These are phyloP conservation scores for Tylopilus sp. DNA, from an alignment of 1,284 basidiomycete genomes.

Conservation along the genomic window DNA sequence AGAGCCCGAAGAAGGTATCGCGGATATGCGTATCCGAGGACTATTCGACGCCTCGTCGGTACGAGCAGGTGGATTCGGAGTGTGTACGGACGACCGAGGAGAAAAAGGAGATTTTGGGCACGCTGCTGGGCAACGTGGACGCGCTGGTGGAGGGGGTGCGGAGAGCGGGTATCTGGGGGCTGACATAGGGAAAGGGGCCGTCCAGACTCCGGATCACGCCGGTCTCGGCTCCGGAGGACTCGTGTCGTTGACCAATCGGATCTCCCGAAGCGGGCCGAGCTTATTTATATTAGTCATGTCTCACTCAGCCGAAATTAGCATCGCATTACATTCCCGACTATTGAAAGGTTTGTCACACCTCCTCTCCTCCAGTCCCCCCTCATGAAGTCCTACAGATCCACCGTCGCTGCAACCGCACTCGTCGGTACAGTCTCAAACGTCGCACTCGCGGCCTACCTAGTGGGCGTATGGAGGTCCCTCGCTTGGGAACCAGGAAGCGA, in stretches of 20 bases:
- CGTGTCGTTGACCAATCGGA: slow-evolving; percentile 2
- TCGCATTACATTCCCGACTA: slow-evolving; percentile 5
- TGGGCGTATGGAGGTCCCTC: slow-evolving; percentile 55
- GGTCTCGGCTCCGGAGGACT: neutral
- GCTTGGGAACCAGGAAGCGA: slow-evolving; percentile 66
- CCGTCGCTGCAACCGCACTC: slow-evolving; percentile 52
- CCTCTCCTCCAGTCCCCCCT: neutral
- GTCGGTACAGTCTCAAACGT: slow-evolving; percentile 53
- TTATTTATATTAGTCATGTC: slow-evolving; percentile 19
- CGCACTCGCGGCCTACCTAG: slow-evolving; percentile 50
- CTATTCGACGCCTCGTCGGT: slow-evolving; percentile 5
- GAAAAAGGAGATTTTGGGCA: slow-evolving; percentile 76
- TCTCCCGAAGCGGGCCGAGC: neutral
- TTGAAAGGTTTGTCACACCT: slow-evolving; percentile 5
- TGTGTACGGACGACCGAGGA: slow-evolving; percentile 65
- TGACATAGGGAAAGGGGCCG: slow-evolving; percentile 24
- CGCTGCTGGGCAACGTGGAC: slow-evolving; percentile 84
- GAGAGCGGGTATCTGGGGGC: slow-evolving; percentile 79
- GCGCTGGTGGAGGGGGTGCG: slow-evolving; percentile 79
- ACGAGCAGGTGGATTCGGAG: slow-evolving; percentile 10
- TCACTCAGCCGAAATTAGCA: slow-evolving; percentile 11
- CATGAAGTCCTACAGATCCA: slow-evolving; percentile 40
- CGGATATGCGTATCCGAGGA: slow-evolving; percentile 32
- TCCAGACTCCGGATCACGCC: too few species aligned
- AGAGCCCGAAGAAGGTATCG: slow-evolving; percentile 55